phyloP scores from a whole-genome alignment of 2,329 filamentous ascomycete genomes.

The Clonostachys rosea region DNA sequence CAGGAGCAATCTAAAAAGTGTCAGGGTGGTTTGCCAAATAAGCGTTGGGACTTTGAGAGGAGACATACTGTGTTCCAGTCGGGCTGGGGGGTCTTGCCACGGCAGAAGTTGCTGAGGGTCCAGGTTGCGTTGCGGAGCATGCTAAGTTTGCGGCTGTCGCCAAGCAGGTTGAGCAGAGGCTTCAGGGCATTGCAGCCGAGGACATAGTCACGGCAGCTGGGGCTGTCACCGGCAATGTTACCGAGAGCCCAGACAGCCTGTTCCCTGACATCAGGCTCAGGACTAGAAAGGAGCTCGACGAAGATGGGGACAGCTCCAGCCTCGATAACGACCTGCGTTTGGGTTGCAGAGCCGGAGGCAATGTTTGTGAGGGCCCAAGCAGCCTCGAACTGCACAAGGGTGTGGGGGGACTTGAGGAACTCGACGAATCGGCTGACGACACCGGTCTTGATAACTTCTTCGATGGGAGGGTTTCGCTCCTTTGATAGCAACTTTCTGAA shows the following conservation, averaged over 20 bases:
- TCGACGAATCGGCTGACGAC: conserved; percentile 97
- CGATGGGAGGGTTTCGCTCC: conserved; percentile 97
- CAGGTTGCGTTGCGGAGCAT: conserved; percentile 99
- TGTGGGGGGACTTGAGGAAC: conserved; percentile 96
- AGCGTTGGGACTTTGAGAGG: background rate
- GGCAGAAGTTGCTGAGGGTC: conserved; percentile 99
- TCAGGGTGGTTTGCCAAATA: conserved; percentile 5
- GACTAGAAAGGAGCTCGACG: conserved; percentile 90
- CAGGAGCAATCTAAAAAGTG: conserved; percentile 73
- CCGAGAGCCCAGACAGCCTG: conserved; percentile 98
- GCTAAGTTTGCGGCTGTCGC: conserved; percentile 97
- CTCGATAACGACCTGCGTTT: conserved; percentile 98
- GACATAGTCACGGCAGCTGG: conserved; percentile 95
- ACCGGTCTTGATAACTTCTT: conserved; percentile 98
- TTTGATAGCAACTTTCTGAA: conserved; percentile 98
- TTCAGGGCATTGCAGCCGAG: conserved; percentile 86
- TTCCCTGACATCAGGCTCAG: conserved; percentile 95
- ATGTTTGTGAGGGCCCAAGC: conserved; percentile 99
- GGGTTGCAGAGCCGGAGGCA: conserved; percentile 91
- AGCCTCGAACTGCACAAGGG: conserved; percentile 96
- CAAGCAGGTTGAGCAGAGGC: conserved; percentile 82
- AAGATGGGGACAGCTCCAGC: conserved; percentile 98
- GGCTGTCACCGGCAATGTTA: conserved; percentile 98
- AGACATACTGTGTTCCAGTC: conserved; percentile 88
- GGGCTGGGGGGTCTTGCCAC: conserved; percentile 97